A percentile compares a stretch with the other conserved stretches of the same genome.
Conservation (phyloP, 2,329 filamentous ascomycete genomes). For the Paraphoma chrysanthemicola region DNA sequence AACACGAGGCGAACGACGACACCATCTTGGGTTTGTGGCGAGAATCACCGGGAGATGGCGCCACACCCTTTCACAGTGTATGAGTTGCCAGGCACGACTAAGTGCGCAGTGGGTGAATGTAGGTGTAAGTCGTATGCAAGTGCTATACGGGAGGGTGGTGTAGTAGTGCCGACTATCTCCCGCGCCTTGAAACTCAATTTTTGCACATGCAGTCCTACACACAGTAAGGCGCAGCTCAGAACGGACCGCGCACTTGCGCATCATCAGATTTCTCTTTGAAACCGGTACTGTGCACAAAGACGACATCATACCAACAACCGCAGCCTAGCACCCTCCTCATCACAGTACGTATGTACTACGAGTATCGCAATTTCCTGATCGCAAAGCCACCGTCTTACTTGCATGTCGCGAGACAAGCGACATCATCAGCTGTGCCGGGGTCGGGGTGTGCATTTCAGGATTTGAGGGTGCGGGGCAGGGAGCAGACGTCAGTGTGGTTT, state of each 20-base stretch:
- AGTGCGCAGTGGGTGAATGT: too few relatives aligned
- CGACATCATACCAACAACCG: not conserved
- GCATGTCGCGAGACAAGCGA: not conserved
- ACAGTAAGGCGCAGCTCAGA: too few relatives aligned
- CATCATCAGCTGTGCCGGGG: not conserved
- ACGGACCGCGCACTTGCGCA: too few relatives aligned
- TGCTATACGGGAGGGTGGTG: too few relatives aligned
- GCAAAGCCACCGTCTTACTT: not conserved
- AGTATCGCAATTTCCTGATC: not conserved
- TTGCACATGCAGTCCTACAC: too few relatives aligned
- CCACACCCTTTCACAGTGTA: too few relatives aligned
- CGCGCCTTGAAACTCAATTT: too few relatives aligned
- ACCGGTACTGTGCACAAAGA: too few relatives aligned
- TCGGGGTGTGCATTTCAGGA: not conserved
- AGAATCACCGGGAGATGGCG: not conserved
- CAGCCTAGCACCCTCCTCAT: not conserved
- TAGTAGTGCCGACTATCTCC: too few relatives aligned
- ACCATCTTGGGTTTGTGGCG: not conserved
- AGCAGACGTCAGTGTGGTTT: conserved; percentile 7
- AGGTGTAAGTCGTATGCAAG: too few relatives aligned
- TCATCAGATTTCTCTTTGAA: too few relatives aligned
- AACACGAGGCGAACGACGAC: conserved; percentile 11
- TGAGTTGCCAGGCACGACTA: too few relatives aligned
- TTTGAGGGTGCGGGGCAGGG: conserved; percentile 10
- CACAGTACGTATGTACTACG: not conserved